A percentile compares a stretch with the other conserved stretches of the same genome.
These are phyloP conservation scores for Calophaca sinica DNA, from an alignment of 306 rosid species.

Conservation along the genomic window DNA sequence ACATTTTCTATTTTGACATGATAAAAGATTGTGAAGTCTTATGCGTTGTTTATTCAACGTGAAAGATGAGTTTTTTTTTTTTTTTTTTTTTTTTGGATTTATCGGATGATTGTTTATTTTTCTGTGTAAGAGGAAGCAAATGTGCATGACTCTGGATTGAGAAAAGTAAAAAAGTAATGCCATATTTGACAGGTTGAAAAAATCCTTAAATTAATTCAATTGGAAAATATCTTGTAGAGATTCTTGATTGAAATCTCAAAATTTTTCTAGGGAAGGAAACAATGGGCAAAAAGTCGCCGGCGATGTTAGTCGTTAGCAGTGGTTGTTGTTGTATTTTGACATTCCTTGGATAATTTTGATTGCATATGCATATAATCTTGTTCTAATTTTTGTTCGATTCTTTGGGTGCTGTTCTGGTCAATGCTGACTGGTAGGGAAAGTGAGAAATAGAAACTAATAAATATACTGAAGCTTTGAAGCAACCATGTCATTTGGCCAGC, in stretches of 20 bases:
- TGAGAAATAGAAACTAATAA: background rate
- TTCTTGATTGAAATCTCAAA: background rate
- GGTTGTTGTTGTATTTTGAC: conserved; percentile 7
- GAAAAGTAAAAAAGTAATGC: background rate
- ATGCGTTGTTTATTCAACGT: conserved; percentile 11
- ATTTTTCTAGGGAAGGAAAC: background rate
- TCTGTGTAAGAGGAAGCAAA: no score
- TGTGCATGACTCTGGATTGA: no score
- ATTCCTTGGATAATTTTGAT: background rate
- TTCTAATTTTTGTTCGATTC: background rate
- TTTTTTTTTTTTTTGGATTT: background rate
- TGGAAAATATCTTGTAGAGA: background rate
- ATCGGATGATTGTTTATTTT: background rate
- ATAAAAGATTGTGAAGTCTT: background rate
- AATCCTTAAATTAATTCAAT: background rate
- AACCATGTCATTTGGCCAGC: background rate
- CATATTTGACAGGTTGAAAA: background rate
- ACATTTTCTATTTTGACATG: no score
- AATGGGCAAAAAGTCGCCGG: background rate
- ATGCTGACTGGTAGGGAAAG: background rate
- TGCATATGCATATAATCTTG: conserved; percentile 22
- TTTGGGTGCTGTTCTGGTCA: conserved; percentile 5
- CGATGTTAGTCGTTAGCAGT: background rate
- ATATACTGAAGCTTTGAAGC: background rate
- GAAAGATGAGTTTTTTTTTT: conserved; percentile 9